phyloP scores from a whole-genome alignment of 352 stramenopile species.

The Pythium aristosporum region DNA sequence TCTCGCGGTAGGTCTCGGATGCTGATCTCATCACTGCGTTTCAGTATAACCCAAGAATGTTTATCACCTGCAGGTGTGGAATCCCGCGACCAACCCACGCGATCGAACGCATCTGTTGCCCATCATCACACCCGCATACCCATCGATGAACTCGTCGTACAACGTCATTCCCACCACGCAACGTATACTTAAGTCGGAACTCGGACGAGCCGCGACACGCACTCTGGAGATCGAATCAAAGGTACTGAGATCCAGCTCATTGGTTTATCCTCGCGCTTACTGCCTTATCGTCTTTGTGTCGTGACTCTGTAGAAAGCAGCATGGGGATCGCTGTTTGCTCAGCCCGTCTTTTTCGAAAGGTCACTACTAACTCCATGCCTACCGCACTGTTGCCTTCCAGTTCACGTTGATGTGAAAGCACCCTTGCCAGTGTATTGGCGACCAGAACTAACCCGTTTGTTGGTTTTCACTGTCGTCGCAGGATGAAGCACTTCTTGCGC shows the following conservation, averaged over 20 bases:
- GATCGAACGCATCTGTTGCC: constrained; percentile 96
- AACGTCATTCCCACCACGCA: constrained; percentile 94
- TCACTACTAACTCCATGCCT: constrained; percentile 28
- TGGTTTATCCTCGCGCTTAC: background rate
- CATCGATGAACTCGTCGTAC: constrained; percentile 98
- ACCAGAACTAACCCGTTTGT: background rate
- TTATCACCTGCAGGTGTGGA: constrained; percentile 69
- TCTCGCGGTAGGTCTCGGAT: constrained; percentile 46
- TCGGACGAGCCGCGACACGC: constrained; percentile 58
- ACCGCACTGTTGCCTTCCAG: background rate
- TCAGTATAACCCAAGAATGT: background rate
- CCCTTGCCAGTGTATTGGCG: background rate
- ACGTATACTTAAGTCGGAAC: constrained; percentile 90
- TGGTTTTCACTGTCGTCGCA: constrained; percentile 23
- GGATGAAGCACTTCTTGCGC: constrained; percentile 78
- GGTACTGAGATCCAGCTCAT: constrained; percentile 31
- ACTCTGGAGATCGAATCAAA: constrained; percentile 84
- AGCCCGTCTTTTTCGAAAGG: constrained; percentile 76
- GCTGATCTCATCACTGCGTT: background rate
- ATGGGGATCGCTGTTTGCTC: constrained; percentile 81
- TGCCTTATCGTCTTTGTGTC: background rate
- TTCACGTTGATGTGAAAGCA: background rate
- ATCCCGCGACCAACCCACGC: constrained; percentile 76
- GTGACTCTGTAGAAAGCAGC: constrained; percentile 48
- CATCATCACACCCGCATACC: constrained; percentile 99